These are phyloP conservation scores for Vachellia pachyceras DNA, from an alignment of 306 rosid genomes.

Conservation along the genomic window DNA sequence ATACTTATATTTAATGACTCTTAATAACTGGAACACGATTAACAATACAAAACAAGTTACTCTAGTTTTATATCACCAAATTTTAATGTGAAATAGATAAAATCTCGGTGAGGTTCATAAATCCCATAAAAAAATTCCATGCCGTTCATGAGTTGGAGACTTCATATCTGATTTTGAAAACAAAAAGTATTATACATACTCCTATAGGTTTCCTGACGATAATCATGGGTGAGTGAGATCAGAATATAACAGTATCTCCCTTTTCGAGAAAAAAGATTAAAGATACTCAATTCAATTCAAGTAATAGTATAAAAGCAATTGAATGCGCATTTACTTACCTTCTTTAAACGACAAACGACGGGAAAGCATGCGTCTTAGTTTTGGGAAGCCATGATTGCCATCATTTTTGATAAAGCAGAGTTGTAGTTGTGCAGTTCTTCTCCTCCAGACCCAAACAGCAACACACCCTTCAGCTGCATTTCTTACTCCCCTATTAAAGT, in stretches of 20 bases:
- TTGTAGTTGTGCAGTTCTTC: neutral
- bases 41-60: neutral
- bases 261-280: conserved; percentile 1
- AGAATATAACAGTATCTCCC: conserved; percentile 36
- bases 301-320: conserved; percentile 12
- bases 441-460: conserved; percentile 12
- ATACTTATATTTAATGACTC: no score
- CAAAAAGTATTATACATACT: neutral
- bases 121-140: neutral
- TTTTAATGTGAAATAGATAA: neutral
- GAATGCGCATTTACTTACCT: conserved; percentile 36
- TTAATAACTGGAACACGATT: no score
- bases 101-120: neutral
- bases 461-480: conserved; percentile 12
- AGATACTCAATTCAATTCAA: conserved; percentile 12
- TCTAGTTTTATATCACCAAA: neutral
- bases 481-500: conserved; percentile 38
- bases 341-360: conserved; percentile 36
- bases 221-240: neutral
- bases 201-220: neutral
- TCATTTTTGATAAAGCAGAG: conserved; percentile 17
- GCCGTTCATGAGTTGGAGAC: neutral
- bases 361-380: conserved; percentile 57
- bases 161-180: neutral
- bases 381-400: conserved; percentile 49